These are phyloP conservation scores for Coemansia sp. DNA, from an alignment of 371 early-diverging fungal genomes.

Conservation along the genomic window DNA sequence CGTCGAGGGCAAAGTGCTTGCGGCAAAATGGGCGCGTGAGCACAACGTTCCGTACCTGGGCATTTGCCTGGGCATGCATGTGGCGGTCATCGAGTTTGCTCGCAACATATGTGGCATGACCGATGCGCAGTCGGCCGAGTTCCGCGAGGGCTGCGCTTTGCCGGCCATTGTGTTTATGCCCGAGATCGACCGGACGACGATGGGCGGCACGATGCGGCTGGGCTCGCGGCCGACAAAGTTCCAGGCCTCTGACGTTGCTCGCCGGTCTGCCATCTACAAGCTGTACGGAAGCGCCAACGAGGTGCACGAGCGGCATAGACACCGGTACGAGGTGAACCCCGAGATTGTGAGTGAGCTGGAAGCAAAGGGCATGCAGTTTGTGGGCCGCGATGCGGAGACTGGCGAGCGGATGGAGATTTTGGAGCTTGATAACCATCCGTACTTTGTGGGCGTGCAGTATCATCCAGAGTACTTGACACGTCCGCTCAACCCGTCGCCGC, in stretches of 20 bases:
- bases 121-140: slow-evolving; percentile 86
- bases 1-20: slow-evolving; percentile 95
- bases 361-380: slow-evolving; percentile 81
- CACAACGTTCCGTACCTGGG: slow-evolving; percentile 97
- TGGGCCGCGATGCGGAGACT: slow-evolving; percentile 86
- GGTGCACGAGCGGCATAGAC: slow-evolving; percentile 96
- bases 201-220: slow-evolving; percentile 97
- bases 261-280: slow-evolving; percentile 48
- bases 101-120: slow-evolving; percentile 89
- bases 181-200: slow-evolving; percentile 88
- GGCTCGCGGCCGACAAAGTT: slow-evolving; percentile 89
- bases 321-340: slow-evolving; percentile 98
- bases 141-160: slow-evolving; percentile 61
- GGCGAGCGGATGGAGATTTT: slow-evolving; percentile 97
- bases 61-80: slow-evolving; percentile 98
- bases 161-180: slow-evolving; percentile 96
- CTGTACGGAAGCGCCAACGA: slow-evolving; percentile 68
- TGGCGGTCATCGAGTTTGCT: slow-evolving; percentile 98
- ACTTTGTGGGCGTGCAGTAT: slow-evolving; percentile 96
- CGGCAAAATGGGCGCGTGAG: slow-evolving; percentile 98
- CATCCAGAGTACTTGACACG: slow-evolving; percentile 99
- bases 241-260: slow-evolving; percentile 59
- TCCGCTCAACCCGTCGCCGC: slow-evolving; percentile 89
- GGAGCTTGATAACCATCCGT: slow-evolving; percentile 92
- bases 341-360: slow-evolving; percentile 76